Evolutionary conservation across 352 stramenopile species (phyloP).

Genomic region (Pythium folliculosum): DNA sequence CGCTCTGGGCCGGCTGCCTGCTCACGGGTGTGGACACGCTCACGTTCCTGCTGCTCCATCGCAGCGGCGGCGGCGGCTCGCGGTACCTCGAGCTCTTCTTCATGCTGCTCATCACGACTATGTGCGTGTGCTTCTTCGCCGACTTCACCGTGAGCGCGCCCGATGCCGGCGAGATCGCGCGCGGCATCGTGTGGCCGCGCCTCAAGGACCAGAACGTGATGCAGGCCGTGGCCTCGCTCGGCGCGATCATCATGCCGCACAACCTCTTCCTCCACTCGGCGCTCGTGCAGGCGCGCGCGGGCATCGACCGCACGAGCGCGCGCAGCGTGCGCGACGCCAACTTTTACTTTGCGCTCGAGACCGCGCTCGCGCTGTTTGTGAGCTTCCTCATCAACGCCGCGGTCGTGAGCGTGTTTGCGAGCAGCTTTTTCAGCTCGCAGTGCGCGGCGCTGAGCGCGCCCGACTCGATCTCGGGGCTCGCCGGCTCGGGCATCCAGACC

Average conservation of each 20-base stretch:
- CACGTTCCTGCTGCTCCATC: conserved; percentile 93
- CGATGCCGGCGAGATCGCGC: conserved; percentile 57
- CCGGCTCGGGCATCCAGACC: conserved; percentile 56
- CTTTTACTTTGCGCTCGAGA: conserved; percentile 95
- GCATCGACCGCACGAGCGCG: conserved; percentile 54
- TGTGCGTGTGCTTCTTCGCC: conserved; percentile 93
- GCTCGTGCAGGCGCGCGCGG: conserved; percentile 72
- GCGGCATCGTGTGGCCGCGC: conserved; percentile 76
- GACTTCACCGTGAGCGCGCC: conserved; percentile 87
- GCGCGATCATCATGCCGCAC: conserved; percentile 96
- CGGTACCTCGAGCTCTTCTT: conserved; percentile 93
- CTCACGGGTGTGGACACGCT: conserved; percentile 91
- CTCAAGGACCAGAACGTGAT: conserved; percentile 63
- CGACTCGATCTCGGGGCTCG: conserved; percentile 57
- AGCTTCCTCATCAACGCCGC: conserved; percentile 96
- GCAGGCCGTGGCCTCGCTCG: conserved; percentile 91
- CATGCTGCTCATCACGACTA: conserved; percentile 89
- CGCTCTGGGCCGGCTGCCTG: conserved; percentile 91
- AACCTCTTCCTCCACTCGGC: conserved; percentile 96
- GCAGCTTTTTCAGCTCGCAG: conserved; percentile 82
- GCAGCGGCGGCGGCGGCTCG: conserved; percentile 82
- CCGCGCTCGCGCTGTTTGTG: conserved; percentile 89
- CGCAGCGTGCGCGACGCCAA: conserved; percentile 86
- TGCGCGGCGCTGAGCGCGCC: conserved; percentile 49
- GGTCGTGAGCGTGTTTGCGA: conserved; percentile 91